These are phyloP conservation scores for Alternaria conjuncta DNA, from an alignment of 2,329 filamentous ascomycete species.

Conservation along the genomic window DNA sequence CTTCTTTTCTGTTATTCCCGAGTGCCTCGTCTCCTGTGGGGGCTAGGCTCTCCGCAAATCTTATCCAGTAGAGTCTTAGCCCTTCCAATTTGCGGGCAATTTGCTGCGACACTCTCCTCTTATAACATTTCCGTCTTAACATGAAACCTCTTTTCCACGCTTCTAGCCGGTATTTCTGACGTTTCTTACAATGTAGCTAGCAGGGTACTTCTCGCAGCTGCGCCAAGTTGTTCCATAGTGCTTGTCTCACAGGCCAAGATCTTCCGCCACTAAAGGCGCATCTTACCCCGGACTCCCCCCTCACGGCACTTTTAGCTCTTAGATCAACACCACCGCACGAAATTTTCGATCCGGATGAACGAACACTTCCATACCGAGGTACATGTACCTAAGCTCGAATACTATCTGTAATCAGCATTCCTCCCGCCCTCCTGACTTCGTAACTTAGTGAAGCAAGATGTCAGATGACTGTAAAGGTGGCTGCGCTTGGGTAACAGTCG, in stretches of 20 bases:
- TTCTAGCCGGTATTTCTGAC: background rate
- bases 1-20: background rate
- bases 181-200: background rate
- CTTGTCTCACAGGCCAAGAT: constrained; percentile 19
- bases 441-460: background rate
- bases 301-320: background rate
- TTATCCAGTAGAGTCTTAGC: background rate
- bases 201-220: background rate
- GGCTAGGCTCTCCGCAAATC: background rate
- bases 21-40: background rate
- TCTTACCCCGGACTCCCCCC: constrained; percentile 17
- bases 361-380: background rate
- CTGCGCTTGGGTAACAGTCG: background rate
- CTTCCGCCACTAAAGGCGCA: constrained; percentile 39
- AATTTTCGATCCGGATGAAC: background rate
- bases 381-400: background rate
- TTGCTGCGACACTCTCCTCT: background rate
- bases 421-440: background rate
- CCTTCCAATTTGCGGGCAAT: background rate
- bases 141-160: background rate
- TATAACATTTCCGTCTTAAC: background rate
- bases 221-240: constrained; percentile 30
- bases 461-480: background rate
- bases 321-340: background rate
- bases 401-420: background rate